Evolutionary conservation across 495 filamentous ascomycete species (phyloP), one percentile per base, ranked within the genome.

Genomic region (Bombardia bombarda): DNA sequence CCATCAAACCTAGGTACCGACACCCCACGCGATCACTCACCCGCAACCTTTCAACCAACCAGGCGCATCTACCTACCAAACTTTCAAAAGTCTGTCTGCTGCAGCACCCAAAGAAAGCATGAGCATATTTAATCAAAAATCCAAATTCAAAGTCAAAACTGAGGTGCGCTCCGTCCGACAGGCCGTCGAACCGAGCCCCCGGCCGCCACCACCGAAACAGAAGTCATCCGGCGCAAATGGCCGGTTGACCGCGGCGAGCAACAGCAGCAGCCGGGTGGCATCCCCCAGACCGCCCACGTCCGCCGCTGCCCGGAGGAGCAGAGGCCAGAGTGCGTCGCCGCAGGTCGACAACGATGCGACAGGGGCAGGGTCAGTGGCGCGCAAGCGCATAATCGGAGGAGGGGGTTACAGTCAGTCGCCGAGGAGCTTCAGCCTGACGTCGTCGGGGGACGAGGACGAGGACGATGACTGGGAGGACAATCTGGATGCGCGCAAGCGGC

Each of bases 111-210:
- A n/a, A n/a, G n/a, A n/a, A 28, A 45, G 37, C 18, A 61, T 61
- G 58, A 59, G 56, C 37, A 61, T 61, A 40, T 57, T 61, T 49
- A 61, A 59, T 47, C 56, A 61, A 50, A 62, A 61, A 46, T 62
- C 60, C 24, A 62, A 61, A 45, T 61, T 60, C 52, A 53, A 54
- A 39, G 44, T 58, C 44, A 56, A 60, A 31, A 54, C 57, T 45
- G 55, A 58, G 25, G 45, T 60, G 25, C 52, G 50, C 42, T 52
- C 51, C 19, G 49, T 62, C 20, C 52, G 51, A 23, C 46, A 58
- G 26, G 47, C 52, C 23, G 55, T 61, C 45, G 51, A 39, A 21
- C 44, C 46, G 26, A 31, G 26, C 14, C 48, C 56, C 7, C 39
- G 32, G 7, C 46, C 42, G 31, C 55, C 47, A 24, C 33, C 55